Base-by-base conservation (phyloP, 2,329 filamentous ascomycete species). In the Samsoniella hepiali region DNA sequence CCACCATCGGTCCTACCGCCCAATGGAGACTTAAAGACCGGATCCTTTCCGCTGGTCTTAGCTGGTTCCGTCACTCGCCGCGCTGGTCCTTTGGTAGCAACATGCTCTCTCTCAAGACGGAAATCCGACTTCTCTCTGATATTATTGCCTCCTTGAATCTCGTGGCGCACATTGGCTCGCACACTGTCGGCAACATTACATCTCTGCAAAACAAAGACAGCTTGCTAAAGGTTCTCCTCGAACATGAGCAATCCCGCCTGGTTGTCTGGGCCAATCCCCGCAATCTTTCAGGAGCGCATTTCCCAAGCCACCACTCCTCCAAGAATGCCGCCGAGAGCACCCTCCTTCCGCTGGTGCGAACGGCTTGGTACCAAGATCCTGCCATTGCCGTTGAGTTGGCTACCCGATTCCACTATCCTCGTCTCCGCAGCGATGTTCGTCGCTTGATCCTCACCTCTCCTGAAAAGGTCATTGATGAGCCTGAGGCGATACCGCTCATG, bases 31-130 rank as follows among this genome's bases (percentile, higher is more conserved):
- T 98, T 44, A 97, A 97, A 74, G 93, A 98, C 71, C 88, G 91
- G 68, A 88, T 97, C 58, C 76, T 99, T 44, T 93, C 92, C 6
- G 93, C 92, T 36, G 93, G 87, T 15, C 80, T 99, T 38, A 87
- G 84, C 65, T 99, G 96, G 96, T 99, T 99, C 76, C 86, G 83
- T 45, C 85, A 88, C 68, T 81, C 91, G 6, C 91, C 93, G 15
- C 86, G 88, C 68, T 99, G 95, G 94, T 96, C 95, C 0, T 98
- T 95, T 75, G 95, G 95, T 63, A 95, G 94, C 70, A 99, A 97
- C 72, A 85, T 91, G 56, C 79, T 99, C 17, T 95, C 99, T 73
- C 81, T 98, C 58, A 98, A 96, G 79, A 94, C 96, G 0, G 95
- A 99, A 76, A 86, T 92, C 40, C 89, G 90, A 68, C 80, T 97